Base-by-base conservation (phyloP, 1,139 yeast species). In the Barnettozyma hawaiiensis region DNA sequence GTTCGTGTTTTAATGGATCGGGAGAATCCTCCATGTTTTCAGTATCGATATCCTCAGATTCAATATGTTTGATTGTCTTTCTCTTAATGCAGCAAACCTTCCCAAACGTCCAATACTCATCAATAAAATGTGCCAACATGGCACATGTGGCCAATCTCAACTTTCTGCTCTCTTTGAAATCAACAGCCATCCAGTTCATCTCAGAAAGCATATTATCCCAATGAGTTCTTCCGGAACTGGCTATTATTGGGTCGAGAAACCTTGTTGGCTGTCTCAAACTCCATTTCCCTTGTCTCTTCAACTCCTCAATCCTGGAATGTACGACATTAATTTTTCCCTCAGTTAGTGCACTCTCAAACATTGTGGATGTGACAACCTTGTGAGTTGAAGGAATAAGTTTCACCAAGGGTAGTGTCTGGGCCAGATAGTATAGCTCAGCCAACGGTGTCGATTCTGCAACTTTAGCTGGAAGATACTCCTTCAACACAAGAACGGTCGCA, bases 241-340 rank as follows among this genome's bases (percentile, higher is more conserved):
- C 60, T 9, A 73, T 62, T 41, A 77, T 74, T 0, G 97, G 97
- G 49, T 87, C 95, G 21, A 71, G 61, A 54, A 73, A 81, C 49
- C 76, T 73, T 42, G 75, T 71, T 1, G 95, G 96, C 60, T 94
- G 98, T 40, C 96, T 73, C 44, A 90, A 67, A 22, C 96, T 84
- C 98, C 98, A 94, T 54, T 85, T 80, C 6, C 87, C 86, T 45
- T 83, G 82, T 42, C 95, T 70, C 58, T 89, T 86, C 47, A 94
- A 70, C 59, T 90, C 97, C 58, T 92, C 98, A 37, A 94, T 90
- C 45, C 97, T 75, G 4, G 95, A 85, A 55, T 87, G 85, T 14
- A 87, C 78, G n/a, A 89, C 96, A 0, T 96, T 87, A 9, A 92
- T 79, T 59, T 90, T 85, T 8, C 97, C 96, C 59, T 92, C 99